A percentile compares a stretch with the other conserved stretches of the same genome.
Evolutionary conservation across 202 grass and related monocot species (phyloP).

Genomic region (Schoenoplectus tabernaemontani): DNA sequence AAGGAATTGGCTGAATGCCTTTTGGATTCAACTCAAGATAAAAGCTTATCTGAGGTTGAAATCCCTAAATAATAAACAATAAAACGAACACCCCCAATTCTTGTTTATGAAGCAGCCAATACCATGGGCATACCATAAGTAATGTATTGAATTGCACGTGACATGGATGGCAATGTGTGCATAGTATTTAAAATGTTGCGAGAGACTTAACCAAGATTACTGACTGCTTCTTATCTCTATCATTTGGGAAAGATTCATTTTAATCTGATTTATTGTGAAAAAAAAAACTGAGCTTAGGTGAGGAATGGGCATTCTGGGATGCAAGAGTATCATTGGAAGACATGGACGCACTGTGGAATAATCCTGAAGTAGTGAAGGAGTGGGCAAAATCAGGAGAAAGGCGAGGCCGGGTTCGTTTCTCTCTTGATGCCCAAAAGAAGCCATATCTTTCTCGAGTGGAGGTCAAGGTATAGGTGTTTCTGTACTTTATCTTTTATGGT

Average conservation of each 20-base stretch:
- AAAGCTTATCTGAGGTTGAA: not conserved
- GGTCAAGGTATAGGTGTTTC: conserved; percentile 59
- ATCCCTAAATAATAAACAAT: not conserved
- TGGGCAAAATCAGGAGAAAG: conserved; percentile 93
- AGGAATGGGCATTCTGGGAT: conserved; percentile 74
- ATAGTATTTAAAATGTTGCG: not conserved
- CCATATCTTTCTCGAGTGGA: conserved; percentile 97
- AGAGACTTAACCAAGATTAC: not conserved
- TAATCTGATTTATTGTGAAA: not conserved
- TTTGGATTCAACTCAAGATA: not conserved
- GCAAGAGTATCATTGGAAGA: conserved; percentile 60
- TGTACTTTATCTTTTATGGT: not conserved
- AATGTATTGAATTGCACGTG: not conserved
- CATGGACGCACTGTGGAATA: conserved; percentile 78
- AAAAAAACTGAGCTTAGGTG: conserved; percentile 29
- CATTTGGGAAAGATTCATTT: not conserved
- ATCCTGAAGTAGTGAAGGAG: conserved; percentile 69
- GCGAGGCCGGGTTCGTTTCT: conserved; percentile 72
- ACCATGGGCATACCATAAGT: not conserved
- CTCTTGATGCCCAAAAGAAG: conserved; percentile 67
- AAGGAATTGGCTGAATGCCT: not conserved
- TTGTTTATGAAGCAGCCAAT: not conserved
- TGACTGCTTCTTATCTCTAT: not conserved
- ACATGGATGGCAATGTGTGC: not conserved
- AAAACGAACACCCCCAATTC: not conserved